A percentile compares a stretch with the other conserved stretches of the same genome.
phyloP scores from a whole-genome alignment of 768 basidiomycete species.

The Lentinula sp. region DNA sequence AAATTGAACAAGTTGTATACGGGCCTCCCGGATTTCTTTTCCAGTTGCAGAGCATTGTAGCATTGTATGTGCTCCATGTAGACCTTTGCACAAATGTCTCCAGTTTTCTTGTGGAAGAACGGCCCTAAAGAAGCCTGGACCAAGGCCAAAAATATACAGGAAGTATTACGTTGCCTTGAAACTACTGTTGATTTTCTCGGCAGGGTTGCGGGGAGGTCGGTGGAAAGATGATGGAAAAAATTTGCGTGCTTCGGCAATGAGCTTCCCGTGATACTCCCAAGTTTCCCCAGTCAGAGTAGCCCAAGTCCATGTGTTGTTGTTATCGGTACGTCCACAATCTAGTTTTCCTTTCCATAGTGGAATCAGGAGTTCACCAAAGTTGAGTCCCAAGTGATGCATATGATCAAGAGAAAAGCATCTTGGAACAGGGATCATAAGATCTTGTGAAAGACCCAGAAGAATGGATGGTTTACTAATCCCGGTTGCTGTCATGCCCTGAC shows the following conservation, averaged over 20 bases:
- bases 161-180: conserved; percentile 25
- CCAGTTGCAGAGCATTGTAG: conserved; percentile 12
- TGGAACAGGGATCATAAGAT: conserved; percentile 22
- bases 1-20: conserved; percentile 16
- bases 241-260: conserved; percentile 11
- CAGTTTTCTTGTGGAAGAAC: conserved; percentile 16
- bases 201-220: conserved; percentile 22
- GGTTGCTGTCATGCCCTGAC: too few relatives aligned
- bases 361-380: conserved; percentile 18
- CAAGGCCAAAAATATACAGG: conserved; percentile 20
- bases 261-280: conserved; percentile 17
- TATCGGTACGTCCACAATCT: conserved; percentile 12
- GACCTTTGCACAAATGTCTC: conserved; percentile 19
- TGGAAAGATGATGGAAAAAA: conserved; percentile 21
- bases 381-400: conserved; percentile 33
- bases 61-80: conserved; percentile 15
- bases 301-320: conserved; percentile 15
- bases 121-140: conserved; percentile 17
- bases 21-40: conserved; percentile 12
- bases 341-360: conserved; percentile 18
- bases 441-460: conserved; percentile 23
- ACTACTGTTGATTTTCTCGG: conserved; percentile 22
- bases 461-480: conserved; percentile 30
- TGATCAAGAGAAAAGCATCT: conserved; percentile 29
- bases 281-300: conserved; percentile 9